Evolutionary conservation across 371 early-diverging fungal species (phyloP).

Genomic region (Umbelopsis sp.): DNA sequence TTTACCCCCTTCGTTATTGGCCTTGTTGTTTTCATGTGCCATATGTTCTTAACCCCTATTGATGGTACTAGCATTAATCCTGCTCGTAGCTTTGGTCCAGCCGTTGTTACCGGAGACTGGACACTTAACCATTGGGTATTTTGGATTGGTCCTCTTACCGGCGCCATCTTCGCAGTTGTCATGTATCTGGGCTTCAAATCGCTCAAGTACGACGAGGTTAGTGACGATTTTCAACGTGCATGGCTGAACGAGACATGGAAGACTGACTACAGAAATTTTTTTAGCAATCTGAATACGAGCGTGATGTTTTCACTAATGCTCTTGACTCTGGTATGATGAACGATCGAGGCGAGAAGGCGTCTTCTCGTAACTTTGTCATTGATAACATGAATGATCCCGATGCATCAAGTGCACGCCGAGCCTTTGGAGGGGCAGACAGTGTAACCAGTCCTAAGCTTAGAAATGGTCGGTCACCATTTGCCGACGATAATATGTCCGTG

Average conservation of each 20-base stretch:
- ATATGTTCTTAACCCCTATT: constrained; percentile 46
- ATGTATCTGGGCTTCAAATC: constrained; percentile 20
- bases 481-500: too few species aligned
- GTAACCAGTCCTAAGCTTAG: too few species aligned
- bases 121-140: constrained; percentile 56
- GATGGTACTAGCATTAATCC: constrained; percentile 64
- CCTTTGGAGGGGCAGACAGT: too few species aligned
- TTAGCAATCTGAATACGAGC: too few species aligned
- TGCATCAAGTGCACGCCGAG: too few species aligned
- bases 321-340: neutral
- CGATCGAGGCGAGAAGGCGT: too few species aligned
- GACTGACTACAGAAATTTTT: too few species aligned
- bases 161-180: constrained; percentile 25
- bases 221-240: neutral
- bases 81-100: constrained; percentile 62
- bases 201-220: neutral
- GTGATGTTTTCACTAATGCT: too few species aligned
- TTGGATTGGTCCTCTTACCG: constrained; percentile 52
- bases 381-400: too few species aligned
- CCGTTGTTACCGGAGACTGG: constrained; percentile 55
- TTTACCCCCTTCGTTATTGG: constrained; percentile 59
- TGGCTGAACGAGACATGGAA: neutral
- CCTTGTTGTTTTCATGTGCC: constrained; percentile 49
- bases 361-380: too few species aligned
- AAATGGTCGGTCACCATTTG: too few species aligned